Base-by-base conservation (phyloP, 108 stramenopile genomes). In the Aurantiochytrium sp. region DNA sequence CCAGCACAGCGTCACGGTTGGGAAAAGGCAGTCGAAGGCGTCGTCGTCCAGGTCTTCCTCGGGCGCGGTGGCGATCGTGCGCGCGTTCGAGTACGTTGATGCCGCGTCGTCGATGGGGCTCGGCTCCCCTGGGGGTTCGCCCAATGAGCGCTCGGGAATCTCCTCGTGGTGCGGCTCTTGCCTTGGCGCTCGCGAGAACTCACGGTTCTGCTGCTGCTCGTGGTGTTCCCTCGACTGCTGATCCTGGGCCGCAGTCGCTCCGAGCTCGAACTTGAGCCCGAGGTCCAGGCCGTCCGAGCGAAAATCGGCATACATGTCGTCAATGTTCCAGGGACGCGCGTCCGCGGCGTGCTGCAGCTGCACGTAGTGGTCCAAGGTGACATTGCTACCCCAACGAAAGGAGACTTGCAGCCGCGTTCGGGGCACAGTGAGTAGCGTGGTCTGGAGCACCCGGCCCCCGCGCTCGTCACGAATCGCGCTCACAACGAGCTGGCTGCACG, bases 391-490 rank as follows among this genome's bases (percentile, higher is more conserved):
- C 73, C 73, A 81, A 12, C 73, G 42, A 2, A 81, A 81, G 42
- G 73, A 81, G 2, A 81, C 39, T 12, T 81, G 73, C 17, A 81
- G 27, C 10, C 73, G 73, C 39, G 73, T 24, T 6, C 39, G 42
- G 8, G 73, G 73, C 12, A 48, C 73, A 48, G 73, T 48, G 36
- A 81, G 39, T 1, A 81, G 45, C 12, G 73, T 81, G 0, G 45
- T 48, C 24, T 81, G 73, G 10, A 48, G 12, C n/a, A 81, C 73
- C 45, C 32, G 8, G 39, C 30, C 30, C 15, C 10, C 73, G 27
- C 45, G 73, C n/a, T 81, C 73, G 24, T 81, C 45, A 42, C 73
- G 73, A 48, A 81, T 81, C 24, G 73, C 45, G 39, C 73, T 81
- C 17, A 81, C 24, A 12, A 48, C 73, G 30, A 81, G 30, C 45